Evolutionary conservation across 2,329 filamentous ascomycete species (phyloP).

Genomic region (Harringtonia lauricola): DNA sequence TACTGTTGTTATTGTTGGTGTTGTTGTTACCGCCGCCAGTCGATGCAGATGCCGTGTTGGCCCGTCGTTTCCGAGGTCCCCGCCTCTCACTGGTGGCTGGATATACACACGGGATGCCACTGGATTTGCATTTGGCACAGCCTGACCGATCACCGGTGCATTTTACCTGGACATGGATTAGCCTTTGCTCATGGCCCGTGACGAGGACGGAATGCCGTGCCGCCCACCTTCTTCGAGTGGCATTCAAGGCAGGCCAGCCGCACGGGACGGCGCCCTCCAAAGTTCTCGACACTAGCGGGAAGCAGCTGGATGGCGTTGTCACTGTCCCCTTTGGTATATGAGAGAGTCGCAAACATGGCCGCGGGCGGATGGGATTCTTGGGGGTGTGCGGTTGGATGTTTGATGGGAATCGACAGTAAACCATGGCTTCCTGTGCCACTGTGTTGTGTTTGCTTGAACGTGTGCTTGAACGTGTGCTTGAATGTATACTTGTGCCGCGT

Average conservation of each 20-base stretch:
- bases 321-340: not conserved
- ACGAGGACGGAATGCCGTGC: not conserved
- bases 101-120: not conserved
- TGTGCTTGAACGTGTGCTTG: no score
- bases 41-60: not conserved
- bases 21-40: not conserved
- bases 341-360: slow-evolving; percentile 1
- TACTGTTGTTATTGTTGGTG: not conserved
- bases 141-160: not conserved
- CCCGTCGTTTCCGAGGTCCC: not conserved
- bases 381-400: no score
- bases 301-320: not conserved
- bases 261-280: not conserved
- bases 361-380: no score
- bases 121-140: not conserved
- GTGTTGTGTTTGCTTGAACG: no score
- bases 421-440: no score
- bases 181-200: not conserved
- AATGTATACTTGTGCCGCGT: no score
- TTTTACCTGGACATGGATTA: not conserved
- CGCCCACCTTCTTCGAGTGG: not conserved
- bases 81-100: not conserved
- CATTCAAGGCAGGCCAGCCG: not conserved
- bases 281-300: not conserved
- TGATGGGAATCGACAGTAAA: no score